A percentile compares a stretch with the other conserved stretches of the same genome.
Evolutionary conservation across 495 filamentous ascomycete species (phyloP).

Genomic region (Penicillium argentinense): DNA sequence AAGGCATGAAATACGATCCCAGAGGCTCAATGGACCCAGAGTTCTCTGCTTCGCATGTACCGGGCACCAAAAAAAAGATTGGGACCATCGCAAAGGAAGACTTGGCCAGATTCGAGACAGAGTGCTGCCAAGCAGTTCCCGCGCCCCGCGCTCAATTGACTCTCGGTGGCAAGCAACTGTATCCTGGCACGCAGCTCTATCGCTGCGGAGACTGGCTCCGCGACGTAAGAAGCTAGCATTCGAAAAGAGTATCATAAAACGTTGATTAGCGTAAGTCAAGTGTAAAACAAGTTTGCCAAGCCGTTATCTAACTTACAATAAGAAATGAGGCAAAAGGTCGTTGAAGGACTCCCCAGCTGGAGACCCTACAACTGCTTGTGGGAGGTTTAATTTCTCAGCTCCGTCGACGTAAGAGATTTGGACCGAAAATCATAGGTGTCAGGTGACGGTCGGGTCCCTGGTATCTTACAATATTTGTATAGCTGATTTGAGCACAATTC

Average conservation of each 20-base stretch:
- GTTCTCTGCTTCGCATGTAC: constrained; percentile 1
- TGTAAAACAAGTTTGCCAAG: too few species aligned
- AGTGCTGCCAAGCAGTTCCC: constrained; percentile 2
- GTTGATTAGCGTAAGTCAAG: neutral
- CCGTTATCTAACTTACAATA: too few species aligned
- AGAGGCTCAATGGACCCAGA: neutral
- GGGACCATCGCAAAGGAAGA: constrained; percentile 4
- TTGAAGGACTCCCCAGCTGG: too few species aligned
- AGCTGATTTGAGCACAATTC: too few species aligned
- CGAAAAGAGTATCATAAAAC: neutral
- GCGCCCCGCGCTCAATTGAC: neutral
- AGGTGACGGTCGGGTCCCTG: too few species aligned
- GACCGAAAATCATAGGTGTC: too few species aligned
- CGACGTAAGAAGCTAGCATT: neutral
- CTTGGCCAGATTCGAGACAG: constrained; percentile 1
- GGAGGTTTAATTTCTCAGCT: too few species aligned
- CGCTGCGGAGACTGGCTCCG: neutral
- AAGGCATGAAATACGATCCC: constrained; percentile 1
- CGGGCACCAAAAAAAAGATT: constrained; percentile 3
- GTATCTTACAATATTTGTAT: too few species aligned
- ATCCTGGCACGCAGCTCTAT: constrained; percentile 3
- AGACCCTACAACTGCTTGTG: too few species aligned
- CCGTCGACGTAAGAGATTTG: too few species aligned
- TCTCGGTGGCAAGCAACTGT: constrained; percentile 1
- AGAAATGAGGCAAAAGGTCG: too few species aligned